Percentiles rank a stretch among this genome's conserved stretches.
phyloP scores from a whole-genome alignment of 495 filamentous ascomycete species.

The Bathelium albidoporum region DNA sequence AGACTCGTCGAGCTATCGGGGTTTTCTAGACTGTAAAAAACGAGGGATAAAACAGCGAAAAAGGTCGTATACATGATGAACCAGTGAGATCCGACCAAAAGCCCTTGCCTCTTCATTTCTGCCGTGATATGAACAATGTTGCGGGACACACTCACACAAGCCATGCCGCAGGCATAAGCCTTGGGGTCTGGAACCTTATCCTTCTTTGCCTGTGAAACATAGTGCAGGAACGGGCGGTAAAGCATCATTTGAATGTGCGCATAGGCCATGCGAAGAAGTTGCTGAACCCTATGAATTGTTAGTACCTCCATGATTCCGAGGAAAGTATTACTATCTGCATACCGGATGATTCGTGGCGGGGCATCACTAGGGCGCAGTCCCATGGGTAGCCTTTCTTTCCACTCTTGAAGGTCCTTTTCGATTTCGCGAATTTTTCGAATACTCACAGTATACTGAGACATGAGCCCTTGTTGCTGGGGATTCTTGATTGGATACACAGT shows the following conservation, averaged over 20 bases:
- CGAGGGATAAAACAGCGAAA: conserved; percentile 79
- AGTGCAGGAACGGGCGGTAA: conserved; percentile 91
- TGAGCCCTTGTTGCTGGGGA: conserved; percentile 36
- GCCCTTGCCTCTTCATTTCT: conserved; percentile 73
- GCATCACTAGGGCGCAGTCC: conserved; percentile 68
- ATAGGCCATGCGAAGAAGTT: conserved; percentile 76
- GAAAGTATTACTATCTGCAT: conserved; percentile 25
- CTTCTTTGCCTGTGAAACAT: conserved; percentile 63
- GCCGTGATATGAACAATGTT: conserved; percentile 89
- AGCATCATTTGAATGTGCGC: conserved; percentile 91
- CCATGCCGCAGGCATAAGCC: conserved; percentile 85
- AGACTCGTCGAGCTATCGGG: conserved; percentile 64
- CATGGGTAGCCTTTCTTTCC: conserved; percentile 70
- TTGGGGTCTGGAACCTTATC: conserved; percentile 66
- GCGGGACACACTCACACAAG: conserved; percentile 79
- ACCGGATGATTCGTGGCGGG: conserved; percentile 65
- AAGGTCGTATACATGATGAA: conserved; percentile 95
- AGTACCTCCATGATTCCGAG: background rate
- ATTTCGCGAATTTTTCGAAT: conserved; percentile 84
- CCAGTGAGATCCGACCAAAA: conserved; percentile 89
- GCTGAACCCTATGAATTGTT: conserved; percentile 54
- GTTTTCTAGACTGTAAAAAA: conserved; percentile 88
- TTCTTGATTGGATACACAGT: conserved; percentile 84
- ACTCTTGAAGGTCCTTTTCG: conserved; percentile 71
- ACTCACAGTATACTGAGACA: conserved; percentile 62